Evolutionary conservation across 163 green algal genomes (phyloP), one percentile per base, ranked within the genome.

Genomic region (Volvox carteri): DNA sequence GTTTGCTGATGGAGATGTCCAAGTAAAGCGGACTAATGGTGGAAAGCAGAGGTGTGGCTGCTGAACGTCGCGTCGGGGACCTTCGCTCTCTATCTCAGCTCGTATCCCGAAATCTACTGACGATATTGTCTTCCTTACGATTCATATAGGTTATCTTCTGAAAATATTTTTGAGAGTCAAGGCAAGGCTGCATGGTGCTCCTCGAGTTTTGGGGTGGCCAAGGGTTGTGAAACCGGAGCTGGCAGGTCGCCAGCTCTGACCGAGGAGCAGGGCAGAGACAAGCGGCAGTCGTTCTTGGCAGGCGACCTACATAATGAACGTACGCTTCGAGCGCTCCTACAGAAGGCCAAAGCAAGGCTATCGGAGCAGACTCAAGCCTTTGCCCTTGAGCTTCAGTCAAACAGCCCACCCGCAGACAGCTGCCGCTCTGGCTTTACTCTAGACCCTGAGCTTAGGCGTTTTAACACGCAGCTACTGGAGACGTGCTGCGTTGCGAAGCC

Each of bases 241-340:
- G 35, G 14, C 67, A 76, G 48, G 35, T 50, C 70, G 39, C 37
- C 3, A 18, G 5, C 23, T 0, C 6, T 33, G 52, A 46, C 44
- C 21, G 73, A 80, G 25, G n/a, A 44, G 18, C 5, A 23, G 25
- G 25, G 44, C 25, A 23, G 5, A 4, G 41, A 84, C 12, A 33
- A 70, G 16, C 48, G 41, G 4, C 30, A 84, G 4, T 48, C 30
- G 3, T 14, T 50, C 48, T 92, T 99, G 48, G 23, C 84, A 6
- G 37, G 54, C 33, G 54, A 77, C 41, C 42, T 84, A 44, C 72
- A n/a, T 18, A 70, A 85, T 42, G 85, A 90, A 74, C 85, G 85
- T 6, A 85, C 42, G 30, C 85, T 90, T 42, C 73, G 85, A 2
- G 73, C 56, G 11, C 58, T 90, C 5, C 85, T 90, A 12, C 58